These are phyloP conservation scores for Colletotrichum orbiculare DNA, from an alignment of 2,329 filamentous ascomycete genomes.

Conservation along the genomic window DNA sequence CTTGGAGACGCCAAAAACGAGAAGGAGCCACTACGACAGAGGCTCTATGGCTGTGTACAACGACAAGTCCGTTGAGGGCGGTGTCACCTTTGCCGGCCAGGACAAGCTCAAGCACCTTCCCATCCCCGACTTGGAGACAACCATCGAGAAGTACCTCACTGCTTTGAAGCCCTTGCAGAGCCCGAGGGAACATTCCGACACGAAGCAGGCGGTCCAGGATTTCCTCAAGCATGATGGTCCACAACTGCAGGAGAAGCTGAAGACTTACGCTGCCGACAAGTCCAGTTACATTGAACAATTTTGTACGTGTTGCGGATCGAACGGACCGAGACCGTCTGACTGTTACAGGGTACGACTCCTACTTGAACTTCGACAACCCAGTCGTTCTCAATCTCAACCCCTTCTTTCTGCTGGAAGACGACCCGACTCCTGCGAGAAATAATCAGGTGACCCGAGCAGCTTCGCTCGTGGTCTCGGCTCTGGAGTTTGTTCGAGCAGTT, in stretches of 20 bases:
- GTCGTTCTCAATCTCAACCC: conserved; percentile 98
- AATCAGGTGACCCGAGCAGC: conserved; percentile 96
- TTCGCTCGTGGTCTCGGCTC: conserved; percentile 87
- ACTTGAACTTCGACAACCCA: conserved; percentile 96
- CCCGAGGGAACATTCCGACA: conserved; percentile 84
- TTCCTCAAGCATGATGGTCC: conserved; percentile 86
- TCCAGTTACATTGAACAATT: conserved; percentile 99
- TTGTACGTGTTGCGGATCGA: conserved; percentile 70
- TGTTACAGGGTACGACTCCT: conserved; percentile 88
- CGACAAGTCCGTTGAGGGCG: conserved; percentile 68
- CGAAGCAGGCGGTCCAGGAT: conserved; percentile 80
- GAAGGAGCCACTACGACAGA: conserved; percentile 8
- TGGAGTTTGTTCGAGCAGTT: conserved; percentile 93
- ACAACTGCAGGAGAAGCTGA: conserved; percentile 86
- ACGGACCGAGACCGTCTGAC: neutral
- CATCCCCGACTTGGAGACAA: conserved; percentile 86
- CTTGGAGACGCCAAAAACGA: conserved; percentile 23
- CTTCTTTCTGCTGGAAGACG: conserved; percentile 97
- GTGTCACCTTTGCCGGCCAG: conserved; percentile 90
- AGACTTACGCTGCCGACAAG: conserved; percentile 89
- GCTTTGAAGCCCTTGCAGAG: conserved; percentile 85
- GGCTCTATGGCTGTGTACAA: conserved; percentile 64
- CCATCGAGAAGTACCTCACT: conserved; percentile 82
- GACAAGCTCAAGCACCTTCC: conserved; percentile 91
- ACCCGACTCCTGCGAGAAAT: conserved; percentile 94